Conservation (phyloP, 2,329 filamentous ascomycete genomes). For the Pyricularia sp. region DNA sequence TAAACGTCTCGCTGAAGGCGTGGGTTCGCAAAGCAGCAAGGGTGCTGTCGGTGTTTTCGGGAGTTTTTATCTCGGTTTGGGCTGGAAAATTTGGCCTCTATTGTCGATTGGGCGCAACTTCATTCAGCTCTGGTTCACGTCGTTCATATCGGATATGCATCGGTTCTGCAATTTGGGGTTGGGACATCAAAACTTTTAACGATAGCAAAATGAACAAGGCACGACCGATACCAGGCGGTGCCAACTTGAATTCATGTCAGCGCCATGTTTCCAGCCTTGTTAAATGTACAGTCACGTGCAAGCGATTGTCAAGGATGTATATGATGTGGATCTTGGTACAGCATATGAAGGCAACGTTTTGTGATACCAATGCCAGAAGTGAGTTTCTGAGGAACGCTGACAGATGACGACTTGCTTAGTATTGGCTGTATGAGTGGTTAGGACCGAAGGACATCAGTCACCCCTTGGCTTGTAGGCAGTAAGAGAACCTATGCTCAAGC, state of each 20-base stretch:
- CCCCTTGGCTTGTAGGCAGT: too few relatives aligned
- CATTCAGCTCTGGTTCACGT: background rate
- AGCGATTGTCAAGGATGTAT: background rate
- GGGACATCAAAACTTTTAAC: conserved; percentile 3
- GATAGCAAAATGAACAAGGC: conserved; percentile 4
- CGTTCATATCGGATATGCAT: conserved; percentile 1
- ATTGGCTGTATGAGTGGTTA: too few relatives aligned
- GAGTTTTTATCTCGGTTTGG: background rate
- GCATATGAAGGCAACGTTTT: too few relatives aligned
- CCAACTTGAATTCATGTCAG: background rate
- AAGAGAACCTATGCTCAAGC: too few relatives aligned
- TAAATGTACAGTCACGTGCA: background rate
- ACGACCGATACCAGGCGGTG: background rate
- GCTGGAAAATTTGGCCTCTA: background rate
- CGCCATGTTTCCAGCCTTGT: background rate
- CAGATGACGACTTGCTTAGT: too few relatives aligned
- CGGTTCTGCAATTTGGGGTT: conserved; percentile 1
- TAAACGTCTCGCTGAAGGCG: conserved; percentile 33
- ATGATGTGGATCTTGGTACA: background rate
- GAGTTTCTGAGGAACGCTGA: too few relatives aligned
- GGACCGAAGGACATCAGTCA: too few relatives aligned
- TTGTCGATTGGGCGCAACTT: conserved; percentile 1
- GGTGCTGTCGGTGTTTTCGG: background rate
- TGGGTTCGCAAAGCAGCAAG: background rate
- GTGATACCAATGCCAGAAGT: too few relatives aligned